Conservation (phyloP, 2,329 filamentous ascomycete genomes). For the Pseudopyricularia javanii region DNA sequence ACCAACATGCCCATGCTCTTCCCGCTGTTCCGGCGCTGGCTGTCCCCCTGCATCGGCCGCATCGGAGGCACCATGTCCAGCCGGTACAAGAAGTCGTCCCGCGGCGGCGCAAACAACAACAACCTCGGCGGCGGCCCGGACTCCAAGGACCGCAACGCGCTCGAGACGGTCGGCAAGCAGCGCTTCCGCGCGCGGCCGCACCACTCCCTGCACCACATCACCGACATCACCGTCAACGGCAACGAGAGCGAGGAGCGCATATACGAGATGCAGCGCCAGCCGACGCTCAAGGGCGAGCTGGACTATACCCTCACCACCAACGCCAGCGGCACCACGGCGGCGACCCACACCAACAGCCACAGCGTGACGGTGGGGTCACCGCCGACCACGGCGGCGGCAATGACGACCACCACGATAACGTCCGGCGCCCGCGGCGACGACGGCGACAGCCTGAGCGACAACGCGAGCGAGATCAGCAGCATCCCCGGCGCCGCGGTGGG, state of each 20-base stretch:
- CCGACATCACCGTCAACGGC: neutral
- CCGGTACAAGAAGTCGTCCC: neutral
- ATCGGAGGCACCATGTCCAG: neutral
- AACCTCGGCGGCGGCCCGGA: constrained; percentile 33
- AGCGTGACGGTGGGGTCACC: no score
- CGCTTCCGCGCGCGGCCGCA: neutral
- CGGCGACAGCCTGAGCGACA: neutral
- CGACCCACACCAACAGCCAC: neutral
- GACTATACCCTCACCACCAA: neutral
- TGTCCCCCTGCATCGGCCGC: neutral
- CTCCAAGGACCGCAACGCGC: constrained; percentile 44
- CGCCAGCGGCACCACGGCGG: neutral
- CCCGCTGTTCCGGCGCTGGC: constrained; percentile 7
- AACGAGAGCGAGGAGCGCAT: neutral
- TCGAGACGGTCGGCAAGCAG: constrained; percentile 61
- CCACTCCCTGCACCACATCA: neutral
- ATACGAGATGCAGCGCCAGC: neutral
- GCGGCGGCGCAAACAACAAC: constrained; percentile 23
- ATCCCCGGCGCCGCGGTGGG: neutral
- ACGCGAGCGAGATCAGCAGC: neutral
- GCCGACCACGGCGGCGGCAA: neutral
- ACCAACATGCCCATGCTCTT: constrained; percentile 12
- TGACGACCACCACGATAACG: neutral
- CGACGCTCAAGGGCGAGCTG: neutral
- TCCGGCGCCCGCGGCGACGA: neutral